A percentile compares a stretch with the other conserved stretches of the same genome.
Evolutionary conservation across 306 rosid species (phyloP).

Genomic region (Glycine soja): DNA sequence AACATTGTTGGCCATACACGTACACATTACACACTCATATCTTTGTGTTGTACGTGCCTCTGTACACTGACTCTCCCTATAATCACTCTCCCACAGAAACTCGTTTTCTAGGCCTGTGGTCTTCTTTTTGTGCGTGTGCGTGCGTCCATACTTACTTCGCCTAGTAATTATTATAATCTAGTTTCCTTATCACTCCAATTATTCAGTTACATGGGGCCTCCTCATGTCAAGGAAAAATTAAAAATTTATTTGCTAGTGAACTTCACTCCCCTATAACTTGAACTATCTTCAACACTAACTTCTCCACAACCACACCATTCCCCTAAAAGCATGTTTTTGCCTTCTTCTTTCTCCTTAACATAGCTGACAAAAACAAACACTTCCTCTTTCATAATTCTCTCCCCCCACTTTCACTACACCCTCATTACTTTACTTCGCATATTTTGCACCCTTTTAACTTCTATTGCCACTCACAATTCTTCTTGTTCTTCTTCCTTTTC

Average conservation of each 20-base stretch:
- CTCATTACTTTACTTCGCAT: not conserved
- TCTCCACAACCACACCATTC: slow-evolving; percentile 33
- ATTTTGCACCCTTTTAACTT: slow-evolving; percentile 18
- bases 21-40: slow-evolving; percentile 5
- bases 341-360: slow-evolving; percentile 38
- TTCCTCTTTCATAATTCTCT: slow-evolving; percentile 14
- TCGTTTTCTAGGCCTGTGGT: not conserved
- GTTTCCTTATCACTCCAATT: slow-evolving; percentile 48
- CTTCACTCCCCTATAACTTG: slow-evolving; percentile 47
- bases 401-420: slow-evolving; percentile 18
- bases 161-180: slow-evolving; percentile 15
- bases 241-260: slow-evolving; percentile 32
- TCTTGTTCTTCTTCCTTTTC: not conserved
- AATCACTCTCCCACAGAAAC: not conserved
- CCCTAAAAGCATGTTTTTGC: slow-evolving; percentile 52
- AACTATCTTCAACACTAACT: slow-evolving; percentile 39
- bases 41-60: slow-evolving; percentile 25
- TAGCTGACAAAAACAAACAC: slow-evolving; percentile 30
- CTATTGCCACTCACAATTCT: not conserved
- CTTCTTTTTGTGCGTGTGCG: slow-evolving; percentile 37
- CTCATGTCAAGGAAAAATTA: slow-evolving; percentile 32
- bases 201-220: slow-evolving; percentile 42
- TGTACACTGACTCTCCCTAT: slow-evolving; percentile 19
- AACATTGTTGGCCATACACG: no score
- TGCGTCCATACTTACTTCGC: not conserved